Evolutionary conservation across 345 rosid genomes (phyloP).

Genomic region (Sonneratia alba): DNA sequence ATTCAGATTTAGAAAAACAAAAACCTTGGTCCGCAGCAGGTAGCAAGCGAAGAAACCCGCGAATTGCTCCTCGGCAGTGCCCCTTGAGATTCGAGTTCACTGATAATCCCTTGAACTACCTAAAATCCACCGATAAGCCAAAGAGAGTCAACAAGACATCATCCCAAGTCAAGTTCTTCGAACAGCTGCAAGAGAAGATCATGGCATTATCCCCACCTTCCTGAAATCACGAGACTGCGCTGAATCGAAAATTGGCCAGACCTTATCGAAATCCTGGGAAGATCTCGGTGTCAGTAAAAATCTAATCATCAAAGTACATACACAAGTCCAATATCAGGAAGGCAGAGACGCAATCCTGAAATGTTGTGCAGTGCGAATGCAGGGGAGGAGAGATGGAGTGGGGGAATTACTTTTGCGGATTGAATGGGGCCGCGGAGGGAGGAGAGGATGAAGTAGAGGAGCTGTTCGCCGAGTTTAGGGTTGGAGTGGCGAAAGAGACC

Average conservation of each 20-base stretch:
- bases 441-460: conserved; percentile 94
- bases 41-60: conserved; percentile 97
- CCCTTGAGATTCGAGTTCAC: conserved; percentile 98
- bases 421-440: conserved; percentile 96
- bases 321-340: background rate
- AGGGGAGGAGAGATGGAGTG: conserved; percentile 5
- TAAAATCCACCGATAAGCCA: conserved; percentile 18
- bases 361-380: background rate
- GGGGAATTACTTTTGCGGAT: conserved; percentile 65
- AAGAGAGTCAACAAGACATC: background rate
- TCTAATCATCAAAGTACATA: background rate
- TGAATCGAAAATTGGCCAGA: conserved; percentile 99
- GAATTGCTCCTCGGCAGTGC: conserved; percentile 98
- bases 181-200: conserved; percentile 1
- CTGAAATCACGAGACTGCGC: conserved; percentile 97
- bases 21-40: conserved; percentile 99
- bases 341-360: background rate
- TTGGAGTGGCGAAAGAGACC: conserved; percentile 97
- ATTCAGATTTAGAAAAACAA: conserved; percentile 2
- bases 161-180: conserved; percentile 6
- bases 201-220: conserved; percentile 37
- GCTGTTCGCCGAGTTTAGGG: conserved; percentile 99
- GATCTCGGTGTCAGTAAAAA: conserved; percentile 20
- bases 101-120: conserved; percentile 97
- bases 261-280: conserved; percentile 94